Evolutionary conservation across 2,329 filamentous ascomycete species (phyloP).

Genomic region (Diaporthe australafricana): DNA sequence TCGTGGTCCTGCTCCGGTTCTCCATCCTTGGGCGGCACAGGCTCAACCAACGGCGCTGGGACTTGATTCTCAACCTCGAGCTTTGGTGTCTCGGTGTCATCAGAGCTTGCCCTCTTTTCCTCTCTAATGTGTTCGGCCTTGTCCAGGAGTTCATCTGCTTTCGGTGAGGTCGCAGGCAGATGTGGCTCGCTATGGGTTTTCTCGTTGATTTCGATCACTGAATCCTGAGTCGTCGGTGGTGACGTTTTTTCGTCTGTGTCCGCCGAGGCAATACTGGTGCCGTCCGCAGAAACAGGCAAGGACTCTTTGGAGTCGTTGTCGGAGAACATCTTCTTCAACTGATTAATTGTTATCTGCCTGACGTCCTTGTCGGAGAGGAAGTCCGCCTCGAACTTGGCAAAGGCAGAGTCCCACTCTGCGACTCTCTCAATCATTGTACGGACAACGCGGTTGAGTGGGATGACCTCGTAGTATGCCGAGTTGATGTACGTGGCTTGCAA

Average conservation of each 20-base stretch:
- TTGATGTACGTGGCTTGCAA: conserved; percentile 92
- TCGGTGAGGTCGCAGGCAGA: conserved; percentile 36
- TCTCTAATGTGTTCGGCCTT: conserved; percentile 25
- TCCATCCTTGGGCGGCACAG: not conserved
- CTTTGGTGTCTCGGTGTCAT: conserved; percentile 1
- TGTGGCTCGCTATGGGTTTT: conserved; percentile 34
- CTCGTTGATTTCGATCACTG: conserved; percentile 30
- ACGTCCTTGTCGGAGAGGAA: conserved; percentile 99
- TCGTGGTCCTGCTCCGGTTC: conserved; percentile 4
- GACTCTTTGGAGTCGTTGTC: conserved; percentile 88
- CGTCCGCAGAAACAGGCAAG: conserved; percentile 66
- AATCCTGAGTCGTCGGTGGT: conserved; percentile 50
- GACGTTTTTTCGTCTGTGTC: conserved; percentile 60
- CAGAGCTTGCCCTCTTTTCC: not conserved
- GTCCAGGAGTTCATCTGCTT: conserved; percentile 33
- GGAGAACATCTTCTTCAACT: conserved; percentile 94
- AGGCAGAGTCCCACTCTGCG: conserved; percentile 91
- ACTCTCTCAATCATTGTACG: conserved; percentile 93
- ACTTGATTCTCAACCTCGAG: not conserved
- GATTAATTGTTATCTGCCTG: conserved; percentile 87
- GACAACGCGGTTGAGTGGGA: conserved; percentile 90
- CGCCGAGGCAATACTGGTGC: conserved; percentile 42
- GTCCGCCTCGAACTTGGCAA: conserved; percentile 90
- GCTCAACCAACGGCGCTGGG: not conserved
- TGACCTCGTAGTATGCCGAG: conserved; percentile 96